A percentile compares a stretch with the other conserved stretches of the same genome.
Conservation (phyloP, 1,139 yeast species). For the Hansenula sp. region DNA sequence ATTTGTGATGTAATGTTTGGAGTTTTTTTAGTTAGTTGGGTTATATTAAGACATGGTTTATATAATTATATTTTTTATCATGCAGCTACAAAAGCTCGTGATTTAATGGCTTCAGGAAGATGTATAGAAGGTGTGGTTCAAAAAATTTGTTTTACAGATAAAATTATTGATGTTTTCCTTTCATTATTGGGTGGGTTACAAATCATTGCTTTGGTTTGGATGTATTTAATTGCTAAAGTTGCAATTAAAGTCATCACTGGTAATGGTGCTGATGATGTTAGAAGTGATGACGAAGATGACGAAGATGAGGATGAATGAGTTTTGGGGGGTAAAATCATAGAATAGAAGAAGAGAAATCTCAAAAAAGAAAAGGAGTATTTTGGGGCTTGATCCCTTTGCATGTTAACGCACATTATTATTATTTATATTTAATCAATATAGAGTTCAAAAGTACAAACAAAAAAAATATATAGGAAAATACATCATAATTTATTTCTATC, state of each 20-base stretch:
- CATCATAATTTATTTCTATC: neutral
- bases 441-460: too few species aligned
- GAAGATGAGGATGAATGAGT: constrained; percentile 11
- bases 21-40: constrained; percentile 66
- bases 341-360: neutral
- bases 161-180: constrained; percentile 46
- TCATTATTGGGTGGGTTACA: constrained; percentile 63
- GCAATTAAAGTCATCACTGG: constrained; percentile 70
- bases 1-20: constrained; percentile 70
- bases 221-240: constrained; percentile 66
- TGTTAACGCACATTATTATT: too few species aligned
- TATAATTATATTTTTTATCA: constrained; percentile 65
- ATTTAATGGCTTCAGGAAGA: constrained; percentile 18
- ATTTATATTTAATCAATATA: too few species aligned
- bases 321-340: too few species aligned
- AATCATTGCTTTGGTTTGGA: constrained; percentile 65
- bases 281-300: constrained; percentile 71
- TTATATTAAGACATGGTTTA: constrained; percentile 65
- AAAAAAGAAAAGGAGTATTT: neutral
- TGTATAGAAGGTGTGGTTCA: constrained; percentile 19
- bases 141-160: constrained; percentile 58
- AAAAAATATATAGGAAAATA: neutral
- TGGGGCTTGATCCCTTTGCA: too few species aligned
- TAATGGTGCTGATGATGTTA: constrained; percentile 72
- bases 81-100: constrained; percentile 30